Percentiles rank a stretch among this genome's conserved stretches.
Conservation (phyloP, 352 stramenopile species). For the Pythium aquatile region DNA sequence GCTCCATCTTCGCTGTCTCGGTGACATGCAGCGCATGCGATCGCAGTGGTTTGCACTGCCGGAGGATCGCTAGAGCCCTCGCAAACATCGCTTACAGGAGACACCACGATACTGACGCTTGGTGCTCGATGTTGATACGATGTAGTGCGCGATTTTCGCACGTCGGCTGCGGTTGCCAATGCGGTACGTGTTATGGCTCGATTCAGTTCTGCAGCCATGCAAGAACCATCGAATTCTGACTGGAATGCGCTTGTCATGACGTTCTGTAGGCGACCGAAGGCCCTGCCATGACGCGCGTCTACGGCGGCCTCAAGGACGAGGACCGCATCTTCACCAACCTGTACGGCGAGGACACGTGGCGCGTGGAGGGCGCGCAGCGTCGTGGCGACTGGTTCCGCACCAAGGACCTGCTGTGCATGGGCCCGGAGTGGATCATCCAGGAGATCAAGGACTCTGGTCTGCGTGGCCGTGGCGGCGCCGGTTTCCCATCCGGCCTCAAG, state of each 20-base stretch:
- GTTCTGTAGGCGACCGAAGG: slow-evolving; percentile 36
- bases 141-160: slow-evolving; percentile 32
- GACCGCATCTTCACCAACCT: slow-evolving; percentile 99
- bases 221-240: background rate
- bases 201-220: background rate
- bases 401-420: slow-evolving; percentile 98
- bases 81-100: background rate
- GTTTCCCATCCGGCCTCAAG: slow-evolving; percentile 99
- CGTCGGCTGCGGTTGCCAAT: slow-evolving; percentile 25
- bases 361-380: slow-evolving; percentile 84
- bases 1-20: background rate
- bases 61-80: slow-evolving; percentile 9
- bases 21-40: background rate
- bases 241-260: background rate
- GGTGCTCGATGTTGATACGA: background rate
- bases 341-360: slow-evolving; percentile 96
- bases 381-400: slow-evolving; percentile 96
- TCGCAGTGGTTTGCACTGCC: background rate
- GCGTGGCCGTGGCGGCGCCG: slow-evolving; percentile 96
- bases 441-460: slow-evolving; percentile 99
- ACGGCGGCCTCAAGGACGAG: slow-evolving; percentile 97
- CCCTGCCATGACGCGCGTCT: slow-evolving; percentile 78
- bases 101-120: background rate
- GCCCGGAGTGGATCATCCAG: slow-evolving; percentile 99
- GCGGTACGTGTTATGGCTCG: slow-evolving; percentile 20